Conservation (phyloP, 1,139 yeast species). For the Yamadazyma diddensiae region DNA sequence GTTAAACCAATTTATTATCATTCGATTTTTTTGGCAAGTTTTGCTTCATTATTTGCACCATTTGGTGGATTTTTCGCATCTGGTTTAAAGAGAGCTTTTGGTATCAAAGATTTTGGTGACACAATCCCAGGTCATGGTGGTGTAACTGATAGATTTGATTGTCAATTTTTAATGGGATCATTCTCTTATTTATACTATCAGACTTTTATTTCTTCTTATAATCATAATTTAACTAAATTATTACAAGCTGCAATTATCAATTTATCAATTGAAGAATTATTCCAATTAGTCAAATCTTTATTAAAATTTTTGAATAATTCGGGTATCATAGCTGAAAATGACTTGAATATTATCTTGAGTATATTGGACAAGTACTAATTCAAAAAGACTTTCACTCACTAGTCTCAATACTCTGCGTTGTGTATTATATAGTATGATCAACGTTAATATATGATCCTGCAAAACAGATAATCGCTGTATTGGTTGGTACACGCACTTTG, state of each 20-base stretch:
- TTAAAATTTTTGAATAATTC: constrained; percentile 60
- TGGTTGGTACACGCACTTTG: no score
- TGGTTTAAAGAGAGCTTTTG: constrained; percentile 95
- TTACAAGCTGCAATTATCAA: constrained; percentile 75
- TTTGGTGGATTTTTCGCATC: constrained; percentile 98
- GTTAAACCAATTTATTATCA: constrained; percentile 90
- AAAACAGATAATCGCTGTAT: no score
- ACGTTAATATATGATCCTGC: no score
- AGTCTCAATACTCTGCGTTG: no score
- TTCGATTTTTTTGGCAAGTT: constrained; percentile 79
- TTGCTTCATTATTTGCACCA: constrained; percentile 97
- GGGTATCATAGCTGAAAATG: constrained; percentile 41
- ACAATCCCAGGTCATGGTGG: constrained; percentile 88
- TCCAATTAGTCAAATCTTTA: constrained; percentile 60
- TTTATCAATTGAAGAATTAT: constrained; percentile 62
- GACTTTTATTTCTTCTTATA: constrained; percentile 77
- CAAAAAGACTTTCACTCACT: no score
- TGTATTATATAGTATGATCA: no score
- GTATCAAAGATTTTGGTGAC: constrained; percentile 52
- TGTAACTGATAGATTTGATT: constrained; percentile 94
- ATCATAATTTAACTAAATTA: constrained; percentile 68
- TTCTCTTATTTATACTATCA: constrained; percentile 90
- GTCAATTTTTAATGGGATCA: constrained; percentile 97
- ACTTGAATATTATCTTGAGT: constrained; percentile 24
- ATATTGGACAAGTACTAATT: constrained; percentile 23